These are phyloP conservation scores for Chlamydomonas schloesseri DNA, from an alignment of 139 green algal genomes.

Conservation along the genomic window DNA sequence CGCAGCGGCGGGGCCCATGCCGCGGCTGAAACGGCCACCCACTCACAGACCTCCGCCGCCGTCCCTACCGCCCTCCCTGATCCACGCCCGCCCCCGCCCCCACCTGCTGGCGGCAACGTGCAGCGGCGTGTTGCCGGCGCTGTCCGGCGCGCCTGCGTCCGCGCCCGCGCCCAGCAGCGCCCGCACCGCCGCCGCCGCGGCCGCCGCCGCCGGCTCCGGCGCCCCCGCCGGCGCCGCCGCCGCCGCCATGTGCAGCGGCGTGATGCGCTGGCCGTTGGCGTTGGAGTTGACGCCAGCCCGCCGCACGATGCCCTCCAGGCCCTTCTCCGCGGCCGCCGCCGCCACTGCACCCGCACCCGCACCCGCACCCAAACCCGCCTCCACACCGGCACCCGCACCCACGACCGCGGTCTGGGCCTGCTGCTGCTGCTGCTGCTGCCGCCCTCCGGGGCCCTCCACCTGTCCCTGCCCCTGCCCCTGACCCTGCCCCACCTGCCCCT, in stretches of 20 bases:
- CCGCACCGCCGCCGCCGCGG: background rate
- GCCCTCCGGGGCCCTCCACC: too few relatives aligned
- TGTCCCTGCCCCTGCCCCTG: too few relatives aligned
- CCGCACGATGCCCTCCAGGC: background rate
- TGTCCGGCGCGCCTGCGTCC: background rate
- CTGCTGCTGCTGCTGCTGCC: too few relatives aligned
- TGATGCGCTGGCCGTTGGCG: constrained; percentile 18
- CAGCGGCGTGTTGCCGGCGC: constrained; percentile 8
- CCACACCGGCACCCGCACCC: too few relatives aligned
- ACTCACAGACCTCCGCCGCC: too few relatives aligned
- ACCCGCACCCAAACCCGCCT: too few relatives aligned
- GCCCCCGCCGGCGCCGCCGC: background rate
- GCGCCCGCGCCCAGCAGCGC: constrained; percentile 25
- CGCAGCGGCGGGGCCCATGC: too few relatives aligned
- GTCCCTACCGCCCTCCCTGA: too few relatives aligned
- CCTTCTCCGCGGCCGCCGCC: background rate
- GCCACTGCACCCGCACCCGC: background rate
- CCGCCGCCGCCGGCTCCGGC: background rate
- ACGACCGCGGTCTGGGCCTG: too few relatives aligned
- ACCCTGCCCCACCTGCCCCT: too few relatives aligned
- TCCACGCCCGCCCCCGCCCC: background rate
- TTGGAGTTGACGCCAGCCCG: background rate
- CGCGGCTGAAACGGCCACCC: too few relatives aligned
- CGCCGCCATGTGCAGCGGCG: constrained; percentile 38
- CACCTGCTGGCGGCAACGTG: constrained; percentile 28